Base-by-base conservation (phyloP, 768 basidiomycete species). In the Steccherinum ochraceum region DNA sequence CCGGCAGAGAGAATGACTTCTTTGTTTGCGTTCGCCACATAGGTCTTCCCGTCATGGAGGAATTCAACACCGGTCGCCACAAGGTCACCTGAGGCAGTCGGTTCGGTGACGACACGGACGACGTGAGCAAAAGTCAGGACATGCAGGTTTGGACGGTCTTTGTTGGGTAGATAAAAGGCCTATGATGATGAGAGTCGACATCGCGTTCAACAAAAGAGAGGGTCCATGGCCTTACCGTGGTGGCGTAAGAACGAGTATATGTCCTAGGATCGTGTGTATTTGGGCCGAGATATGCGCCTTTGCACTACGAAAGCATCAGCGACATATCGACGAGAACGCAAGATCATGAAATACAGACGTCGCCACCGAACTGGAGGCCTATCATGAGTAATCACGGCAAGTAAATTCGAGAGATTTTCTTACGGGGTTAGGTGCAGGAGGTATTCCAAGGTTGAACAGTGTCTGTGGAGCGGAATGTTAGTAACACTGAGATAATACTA, bases 341-440 rank as follows among this genome's bases (percentile, higher is more conserved):
- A n/a, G n/a, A n/a, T n/a, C n/a, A n/a, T n/a, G 30, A 35, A 35
- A 35, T 1, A 51, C 52, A 27, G 25, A 56, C 55, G 51, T 57
- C 50, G 11, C 56, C 50, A 11, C 30, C 47, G 27, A 35, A 24
- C 19, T 45, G 21, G 5, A 57, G 21, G 5, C 54, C 56, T 25
- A 48, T 12, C 21, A n/a, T n/a, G n/a, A n/a, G n/a, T 55, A 49
- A 13, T 43, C 35, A 25, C 55, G 2, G 11, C 49, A 51, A 20
- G 74, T 72, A 59, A 81, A 76, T 63, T 81, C 82, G 12, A 61
- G 64, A 3, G 72, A 59, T 47, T 80, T 75, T 53, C 82, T 67
- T 1, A 69, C 64, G 16, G 10, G 18, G 27, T 42, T 24, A 3
- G 41, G 12, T 23, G 5, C 18, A 16, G 49, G 26, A 10, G 18